Conservation (phyloP, 176 grass and related monocot genomes). For the Melocanna baccifera region DNA sequence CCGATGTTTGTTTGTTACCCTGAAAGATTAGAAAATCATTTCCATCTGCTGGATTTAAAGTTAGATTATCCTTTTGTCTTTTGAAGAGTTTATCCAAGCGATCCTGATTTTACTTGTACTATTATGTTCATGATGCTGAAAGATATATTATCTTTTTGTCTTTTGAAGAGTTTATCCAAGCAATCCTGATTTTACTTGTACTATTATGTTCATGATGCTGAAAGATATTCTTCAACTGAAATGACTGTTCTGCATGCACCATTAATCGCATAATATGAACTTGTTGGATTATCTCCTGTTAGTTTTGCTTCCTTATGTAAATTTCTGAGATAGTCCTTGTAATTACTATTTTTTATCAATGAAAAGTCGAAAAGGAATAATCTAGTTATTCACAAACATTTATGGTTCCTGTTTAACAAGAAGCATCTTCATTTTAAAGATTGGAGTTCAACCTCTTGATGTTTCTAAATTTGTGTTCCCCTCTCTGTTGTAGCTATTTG, state of each 20-base stretch:
- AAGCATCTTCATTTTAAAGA: conserved; percentile 3
- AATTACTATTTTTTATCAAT: not conserved
- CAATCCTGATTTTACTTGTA: not conserved
- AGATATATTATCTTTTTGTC: no score
- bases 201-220: not conserved
- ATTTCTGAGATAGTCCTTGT: not conserved
- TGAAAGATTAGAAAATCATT: not conserved
- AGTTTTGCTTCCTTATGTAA: not conserved
- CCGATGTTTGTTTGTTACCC: conserved; percentile 11
- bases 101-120: not conserved
- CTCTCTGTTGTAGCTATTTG: not conserved
- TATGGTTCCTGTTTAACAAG: not conserved
- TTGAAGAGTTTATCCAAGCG: not conserved
- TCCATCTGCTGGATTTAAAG: not conserved
- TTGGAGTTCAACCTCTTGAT: not conserved
- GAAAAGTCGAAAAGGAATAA: not conserved
- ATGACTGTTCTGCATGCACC: not conserved
- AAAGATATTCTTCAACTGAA: conserved; percentile 2
- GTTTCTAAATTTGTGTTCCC: not conserved
- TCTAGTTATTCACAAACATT: conserved; percentile 2
- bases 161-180: not conserved
- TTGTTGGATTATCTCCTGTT: not conserved
- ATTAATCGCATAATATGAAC: not conserved
- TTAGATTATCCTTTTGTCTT: not conserved
- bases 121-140: not conserved